Base-by-base conservation (phyloP, 2,329 filamentous ascomycete species). In the Botryotinia narcissicola region DNA sequence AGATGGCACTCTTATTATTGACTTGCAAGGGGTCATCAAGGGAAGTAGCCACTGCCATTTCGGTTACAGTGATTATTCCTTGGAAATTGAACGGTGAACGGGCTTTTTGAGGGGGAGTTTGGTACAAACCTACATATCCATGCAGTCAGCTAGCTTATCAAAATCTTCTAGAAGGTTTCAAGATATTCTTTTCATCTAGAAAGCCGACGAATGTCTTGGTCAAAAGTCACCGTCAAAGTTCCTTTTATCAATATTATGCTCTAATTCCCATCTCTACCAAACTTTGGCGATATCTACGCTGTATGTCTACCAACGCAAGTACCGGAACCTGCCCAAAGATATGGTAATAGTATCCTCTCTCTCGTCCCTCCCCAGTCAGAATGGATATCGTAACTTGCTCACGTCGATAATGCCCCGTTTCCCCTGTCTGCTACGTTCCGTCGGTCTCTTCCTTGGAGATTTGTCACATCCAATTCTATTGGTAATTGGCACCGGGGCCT, bases 111-210 rank as follows among this genome's bases (percentile, higher is more conserved):
- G 60, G 60, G 25, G 25, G 22, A 42, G 35, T 62, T 25, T 61
- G 57, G 40, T 64, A 35, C 16, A 44, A 22, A 63, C n/a, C 51
- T 57, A 57, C n/a, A 29, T 8, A 57, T 29, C 51, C 51, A 57
- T 29, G n/a, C 6, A 57, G 16, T 57, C 7, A 10, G 25, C 35
- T 57, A 54, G 46, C 66, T 57, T 68, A 68, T 68, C 66, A 48
- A 57, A 57, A 68, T 42, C 66, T 68, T 68, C 66, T 68, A 57
- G 66, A 68, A 68, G 42, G 48, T 40, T 68, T 68, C 40, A 32
- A 42, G 22, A 57, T 18, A 42, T 57, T 68, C 66, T 54, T 54
- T 57, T 68, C 48, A 68, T 57, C 9, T 57, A 7, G 48, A 40
- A 35, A 29, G n/a, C 32, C 46, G 18, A 22, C 16, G 20, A 37